phyloP scores from a whole-genome alignment of 1,284 basidiomycete species.

The Ustilago sp. region DNA sequence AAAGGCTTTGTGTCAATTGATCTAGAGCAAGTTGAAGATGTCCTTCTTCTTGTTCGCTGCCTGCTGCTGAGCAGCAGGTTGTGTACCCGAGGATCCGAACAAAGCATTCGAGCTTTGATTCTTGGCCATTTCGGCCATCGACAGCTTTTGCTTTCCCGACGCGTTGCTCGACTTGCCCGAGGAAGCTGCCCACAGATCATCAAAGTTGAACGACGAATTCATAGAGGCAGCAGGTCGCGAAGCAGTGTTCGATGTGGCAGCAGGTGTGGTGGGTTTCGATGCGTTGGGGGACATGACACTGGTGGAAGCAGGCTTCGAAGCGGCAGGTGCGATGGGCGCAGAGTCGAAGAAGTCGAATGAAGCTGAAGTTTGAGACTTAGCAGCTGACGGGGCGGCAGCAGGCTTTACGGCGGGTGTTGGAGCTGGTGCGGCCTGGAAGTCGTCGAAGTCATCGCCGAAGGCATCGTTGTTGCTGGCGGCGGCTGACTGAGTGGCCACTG shows the following conservation, averaged over 20 bases:
- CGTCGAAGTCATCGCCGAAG: conserved; percentile 64
- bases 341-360: conserved; percentile 74
- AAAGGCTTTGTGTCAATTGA: neutral
- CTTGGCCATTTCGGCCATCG: conserved; percentile 69
- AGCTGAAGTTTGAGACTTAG: conserved; percentile 44
- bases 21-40: conserved; percentile 57
- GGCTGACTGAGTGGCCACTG: conserved; percentile 16
- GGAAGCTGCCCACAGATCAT: conserved; percentile 89
- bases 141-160: conserved; percentile 60
- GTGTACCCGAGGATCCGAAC: conserved; percentile 27
- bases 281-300: conserved; percentile 27
- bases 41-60: conserved; percentile 41
- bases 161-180: conserved; percentile 72
- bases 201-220: conserved; percentile 74
- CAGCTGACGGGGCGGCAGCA: conserved; percentile 73
- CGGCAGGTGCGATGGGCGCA: conserved; percentile 21
- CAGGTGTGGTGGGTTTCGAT: conserved; percentile 40
- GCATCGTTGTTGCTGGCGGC: conserved; percentile 30
- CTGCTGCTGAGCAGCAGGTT: conserved; percentile 29
- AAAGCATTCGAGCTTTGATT: conserved; percentile 61
- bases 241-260: conserved; percentile 14
- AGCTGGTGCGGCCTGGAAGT: conserved; percentile 56
- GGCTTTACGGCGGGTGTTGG: conserved; percentile 72
- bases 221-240: conserved; percentile 32
- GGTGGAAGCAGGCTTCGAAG: conserved; percentile 22